Base-by-base conservation (phyloP, 2,329 filamentous ascomycete species). In the Fusarium liriodendri region DNA sequence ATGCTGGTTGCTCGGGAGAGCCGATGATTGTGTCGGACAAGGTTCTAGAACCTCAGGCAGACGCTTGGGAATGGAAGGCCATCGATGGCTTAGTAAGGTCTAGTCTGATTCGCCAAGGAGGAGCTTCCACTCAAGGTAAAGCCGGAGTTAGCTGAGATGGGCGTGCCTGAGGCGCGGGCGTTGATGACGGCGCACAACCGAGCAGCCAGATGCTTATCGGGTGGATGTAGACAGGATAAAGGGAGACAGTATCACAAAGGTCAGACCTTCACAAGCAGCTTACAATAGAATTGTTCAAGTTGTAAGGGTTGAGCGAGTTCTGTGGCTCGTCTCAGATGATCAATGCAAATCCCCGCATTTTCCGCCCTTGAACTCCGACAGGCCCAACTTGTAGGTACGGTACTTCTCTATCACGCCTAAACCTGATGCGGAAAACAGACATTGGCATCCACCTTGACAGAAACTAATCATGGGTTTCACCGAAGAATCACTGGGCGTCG, bases 31-130 rank as follows among this genome's bases (percentile, higher is more conserved):
- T 59, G 52, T 64, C 40, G 52, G 42, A 47, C 45, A 62, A 38
- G 61, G 61, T 73, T 73, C 71, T 73, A 64, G 70, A 73, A 71
- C 62, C 61, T 33, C 50, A 22, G 37, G 22, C 47, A 29, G 33
- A 8, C 18, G 52, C 27, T 32, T 37, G 32, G 62, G 62, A 59
- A 64, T 59, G 61, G 61, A 33, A 68, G 22, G 62, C 63, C 47
- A 16, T 59, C 42, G 50, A 66, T 52, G 70, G 57, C 62, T 74
- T 75, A 74, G 72, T 74, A 57, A 74, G 72, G 55, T 27, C 37
- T 13, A 40, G 25, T 58, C 40, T 54, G 62, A 65, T 37, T 69
- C 35, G 67, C 37, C 38, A 50, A 55, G 18, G 47, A 38, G 42
- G 47, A 22, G 47, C 57, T 54, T 38, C 58, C 33, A 50, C 25